Base-by-base conservation (phyloP, 768 basidiomycete species). In the Podaxis sp. region DNA sequence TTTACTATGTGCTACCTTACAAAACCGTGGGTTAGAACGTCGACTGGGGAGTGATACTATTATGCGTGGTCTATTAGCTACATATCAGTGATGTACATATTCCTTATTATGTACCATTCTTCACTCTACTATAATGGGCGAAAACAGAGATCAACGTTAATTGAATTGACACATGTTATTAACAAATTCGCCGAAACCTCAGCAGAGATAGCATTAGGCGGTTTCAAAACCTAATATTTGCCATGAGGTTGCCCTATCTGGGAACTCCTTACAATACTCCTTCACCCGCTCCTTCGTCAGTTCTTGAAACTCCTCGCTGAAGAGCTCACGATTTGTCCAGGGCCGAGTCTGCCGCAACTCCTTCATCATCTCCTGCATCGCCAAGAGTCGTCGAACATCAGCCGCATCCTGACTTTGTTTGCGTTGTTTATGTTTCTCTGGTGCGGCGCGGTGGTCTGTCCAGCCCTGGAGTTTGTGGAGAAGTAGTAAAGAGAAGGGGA, bases 391-490 rank as follows among this genome's bases (percentile, higher is more conserved):
- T 55, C 67, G 64, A 17, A 79, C 67, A 62, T 77, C 76, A 19
- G 67, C 71, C 19, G 71, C 76, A 51, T 78, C 77, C 51, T 73
- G 71, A 2, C 48, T 63, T 60, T 73, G 71, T 61, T 75, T 75
- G 15, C 56, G 56, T 22, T 64, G 67, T 63, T 77, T 72, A 63
- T 72, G 65, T 44, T 62, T 30, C 64, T 77, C 73, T 24, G 70
- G 67, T 40, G 75, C 71, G 0, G 63, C 68, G 17, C 74, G 69
- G 58, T 79, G 78, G 65, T 80, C 77, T 11, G 70, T 64, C 79
- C 79, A 80, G 7, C 73, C 78, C 63, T 80, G 76, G 26, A 80
- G 71, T 64, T 80, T 80, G 54, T 78, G 77, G 42, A 75, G 66
- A 11, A 80, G 69, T 26, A 79, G 63, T 26, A 79, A 62, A 3